phyloP scores from a whole-genome alignment of 2,329 filamentous ascomycete species.

The Hymenoscyphus scutula region DNA sequence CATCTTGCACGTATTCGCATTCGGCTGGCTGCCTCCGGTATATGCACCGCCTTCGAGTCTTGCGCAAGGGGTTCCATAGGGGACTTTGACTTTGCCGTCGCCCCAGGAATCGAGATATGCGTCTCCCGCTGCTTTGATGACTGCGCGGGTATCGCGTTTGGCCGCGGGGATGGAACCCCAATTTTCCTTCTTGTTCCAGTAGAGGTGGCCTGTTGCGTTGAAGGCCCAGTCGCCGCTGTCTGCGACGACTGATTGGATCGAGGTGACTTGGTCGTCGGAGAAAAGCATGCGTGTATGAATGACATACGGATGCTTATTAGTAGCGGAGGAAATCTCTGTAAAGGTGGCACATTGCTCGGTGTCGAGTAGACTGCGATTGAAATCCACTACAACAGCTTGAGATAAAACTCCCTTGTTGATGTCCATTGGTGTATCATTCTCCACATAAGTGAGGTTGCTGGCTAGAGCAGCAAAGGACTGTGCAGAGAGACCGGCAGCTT shows the following conservation, averaged over 20 bases:
- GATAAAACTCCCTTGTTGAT: slow-evolving; percentile 14
- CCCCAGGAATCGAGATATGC: slow-evolving; percentile 18
- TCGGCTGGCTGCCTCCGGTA: slow-evolving; percentile 4
- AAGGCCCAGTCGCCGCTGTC: slow-evolving; percentile 22
- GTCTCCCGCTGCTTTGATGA: slow-evolving; percentile 18
- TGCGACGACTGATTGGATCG: slow-evolving; percentile 11
- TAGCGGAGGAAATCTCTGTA: slow-evolving; percentile 18
- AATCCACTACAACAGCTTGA: slow-evolving; percentile 14
- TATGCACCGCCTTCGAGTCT: slow-evolving; percentile 16
- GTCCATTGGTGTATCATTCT: slow-evolving; percentile 15
- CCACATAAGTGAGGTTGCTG: slow-evolving; percentile 15
- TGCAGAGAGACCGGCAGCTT: slow-evolving; percentile 8
- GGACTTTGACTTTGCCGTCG: slow-evolving; percentile 13
- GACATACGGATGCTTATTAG: slow-evolving; percentile 15
- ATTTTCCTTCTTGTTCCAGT: slow-evolving; percentile 13
- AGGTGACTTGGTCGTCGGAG: slow-evolving; percentile 13
- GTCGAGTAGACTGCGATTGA: slow-evolving; percentile 18
- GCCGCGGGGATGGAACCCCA: slow-evolving; percentile 16
- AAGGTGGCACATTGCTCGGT: slow-evolving; percentile 18
- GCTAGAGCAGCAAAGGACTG: slow-evolving; percentile 8
- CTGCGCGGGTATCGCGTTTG: slow-evolving; percentile 13
- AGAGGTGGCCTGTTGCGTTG: slow-evolving; percentile 17
- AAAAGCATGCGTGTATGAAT: slow-evolving; percentile 19
- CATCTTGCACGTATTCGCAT: slow-evolving; percentile 14
- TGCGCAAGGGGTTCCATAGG: slow-evolving; percentile 13